Evolutionary conservation across 169 alveolate species (phyloP).

Genomic region (Cryptosporidium canis): DNA sequence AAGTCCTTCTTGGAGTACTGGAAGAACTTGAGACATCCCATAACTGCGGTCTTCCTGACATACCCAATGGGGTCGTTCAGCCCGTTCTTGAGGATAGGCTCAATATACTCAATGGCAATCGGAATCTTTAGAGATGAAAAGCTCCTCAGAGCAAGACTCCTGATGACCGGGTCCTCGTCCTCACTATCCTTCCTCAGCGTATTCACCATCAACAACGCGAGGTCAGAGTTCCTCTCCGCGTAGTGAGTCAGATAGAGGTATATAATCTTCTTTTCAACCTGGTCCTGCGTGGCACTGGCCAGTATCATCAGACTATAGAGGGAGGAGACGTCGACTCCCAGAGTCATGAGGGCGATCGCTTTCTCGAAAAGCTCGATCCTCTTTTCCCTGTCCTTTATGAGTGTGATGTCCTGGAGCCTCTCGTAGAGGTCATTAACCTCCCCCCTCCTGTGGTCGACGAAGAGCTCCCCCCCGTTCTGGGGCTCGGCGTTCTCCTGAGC

Average conservation of each 20-base stretch:
- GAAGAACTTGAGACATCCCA: constrained; percentile 90
- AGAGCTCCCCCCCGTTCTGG: constrained; percentile 74
- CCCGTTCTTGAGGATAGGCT: constrained; percentile 88
- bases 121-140: constrained; percentile 93
- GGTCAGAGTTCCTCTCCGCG: constrained; percentile 94
- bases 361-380: constrained; percentile 90
- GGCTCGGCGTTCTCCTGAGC: not conserved
- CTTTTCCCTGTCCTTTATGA: constrained; percentile 85
- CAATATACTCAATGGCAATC: constrained; percentile 89
- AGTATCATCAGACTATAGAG: constrained; percentile 96
- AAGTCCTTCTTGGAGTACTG: constrained; percentile 71
- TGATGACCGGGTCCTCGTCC: constrained; percentile 94
- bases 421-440: constrained; percentile 88
- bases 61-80: constrained; percentile 92
- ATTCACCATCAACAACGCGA: constrained; percentile 96
- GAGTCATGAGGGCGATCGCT: constrained; percentile 87
- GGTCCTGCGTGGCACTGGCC: constrained; percentile 95
- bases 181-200: constrained; percentile 96
- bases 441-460: constrained; percentile 88
- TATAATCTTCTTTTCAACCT: constrained; percentile 98
- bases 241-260: constrained; percentile 95
- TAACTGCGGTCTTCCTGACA: constrained; percentile 96
- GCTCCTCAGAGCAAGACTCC: constrained; percentile 97
- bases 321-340: constrained; percentile 96
- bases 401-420: constrained; percentile 79